A percentile compares a stretch with the other conserved stretches of the same genome.
These are phyloP conservation scores for Dalbergia cochinchinensis DNA, from an alignment of 306 rosid species.

Conservation along the genomic window DNA sequence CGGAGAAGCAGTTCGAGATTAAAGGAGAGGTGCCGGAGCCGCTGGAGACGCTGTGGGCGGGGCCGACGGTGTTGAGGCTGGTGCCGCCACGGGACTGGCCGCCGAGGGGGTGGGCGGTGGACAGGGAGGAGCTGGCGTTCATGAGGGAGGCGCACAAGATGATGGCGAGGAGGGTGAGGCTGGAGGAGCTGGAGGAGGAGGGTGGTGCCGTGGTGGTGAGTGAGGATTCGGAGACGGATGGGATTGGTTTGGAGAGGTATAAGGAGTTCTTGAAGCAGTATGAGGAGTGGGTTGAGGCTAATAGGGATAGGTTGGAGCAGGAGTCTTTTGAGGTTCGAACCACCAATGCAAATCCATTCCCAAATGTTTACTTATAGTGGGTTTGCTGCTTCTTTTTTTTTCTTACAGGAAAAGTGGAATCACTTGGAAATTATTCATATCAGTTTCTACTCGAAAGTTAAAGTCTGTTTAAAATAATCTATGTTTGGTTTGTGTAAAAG, in stretches of 20 bases:
- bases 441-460: too few relatives aligned
- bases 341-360: neutral
- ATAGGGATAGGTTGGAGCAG: constrained; percentile 82
- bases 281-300: constrained; percentile 81
- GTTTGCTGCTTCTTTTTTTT: neutral
- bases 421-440: too few relatives aligned
- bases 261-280: constrained; percentile 92
- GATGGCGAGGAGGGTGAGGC: constrained; percentile 64
- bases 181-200: constrained; percentile 63
- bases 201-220: neutral
- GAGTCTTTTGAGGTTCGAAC: constrained; percentile 81
- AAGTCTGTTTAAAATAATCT: too few relatives aligned
- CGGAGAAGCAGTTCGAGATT: constrained; percentile 72
- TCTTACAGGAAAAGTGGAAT: too few relatives aligned
- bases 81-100: constrained; percentile 99
- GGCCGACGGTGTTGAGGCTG: constrained; percentile 66
- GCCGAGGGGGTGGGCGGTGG: constrained; percentile 92
- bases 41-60: constrained; percentile 70
- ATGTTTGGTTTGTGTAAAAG: too few relatives aligned
- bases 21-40: constrained; percentile 83
- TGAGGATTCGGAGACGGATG: constrained; percentile 55
- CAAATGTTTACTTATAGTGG: neutral
- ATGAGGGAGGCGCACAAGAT: constrained; percentile 83
- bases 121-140: constrained; percentile 77
- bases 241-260: constrained; percentile 80